These are phyloP conservation scores for Beta lomatogona DNA, from an alignment of 179 eudicot species.

Conservation along the genomic window DNA sequence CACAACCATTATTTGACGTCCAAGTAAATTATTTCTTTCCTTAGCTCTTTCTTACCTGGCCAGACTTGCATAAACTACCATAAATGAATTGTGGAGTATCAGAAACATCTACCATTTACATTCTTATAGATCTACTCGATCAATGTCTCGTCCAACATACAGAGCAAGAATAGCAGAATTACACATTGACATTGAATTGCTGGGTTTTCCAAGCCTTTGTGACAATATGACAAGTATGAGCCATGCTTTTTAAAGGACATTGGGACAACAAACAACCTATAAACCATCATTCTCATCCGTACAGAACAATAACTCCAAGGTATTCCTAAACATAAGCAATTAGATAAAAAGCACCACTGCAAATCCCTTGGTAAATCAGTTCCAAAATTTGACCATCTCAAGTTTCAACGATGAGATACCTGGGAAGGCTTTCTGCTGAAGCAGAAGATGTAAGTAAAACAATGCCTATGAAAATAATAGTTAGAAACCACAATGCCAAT, in stretches of 20 bases:
- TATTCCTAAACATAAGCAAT: neutral
- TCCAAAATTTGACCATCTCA: neutral
- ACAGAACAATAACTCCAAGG: neutral
- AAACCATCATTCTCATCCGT: neutral
- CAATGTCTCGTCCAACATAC: neutral
- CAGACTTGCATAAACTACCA: neutral
- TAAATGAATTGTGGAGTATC: neutral
- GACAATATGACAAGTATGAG: neutral
- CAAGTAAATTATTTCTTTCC: neutral
- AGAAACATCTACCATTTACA: neutral
- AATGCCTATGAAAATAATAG: slow-evolving; percentile 39
- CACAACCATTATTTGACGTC: neutral
- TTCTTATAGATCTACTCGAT: neutral
- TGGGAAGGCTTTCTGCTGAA: slow-evolving; percentile 51
- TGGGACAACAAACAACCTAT: neutral
- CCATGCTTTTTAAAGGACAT: neutral
- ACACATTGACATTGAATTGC: neutral
- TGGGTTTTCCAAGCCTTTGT: neutral
- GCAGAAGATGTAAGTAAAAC: slow-evolving; percentile 56
- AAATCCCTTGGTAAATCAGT: neutral
- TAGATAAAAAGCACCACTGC: too few relatives aligned
- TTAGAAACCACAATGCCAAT: slow-evolving; percentile 52
- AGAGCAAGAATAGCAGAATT: neutral
- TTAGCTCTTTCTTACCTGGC: neutral
- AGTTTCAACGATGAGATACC: slow-evolving; percentile 34